Conservation (phyloP, 176 grass and related monocot genomes). For the Phoenix roebelenii region DNA sequence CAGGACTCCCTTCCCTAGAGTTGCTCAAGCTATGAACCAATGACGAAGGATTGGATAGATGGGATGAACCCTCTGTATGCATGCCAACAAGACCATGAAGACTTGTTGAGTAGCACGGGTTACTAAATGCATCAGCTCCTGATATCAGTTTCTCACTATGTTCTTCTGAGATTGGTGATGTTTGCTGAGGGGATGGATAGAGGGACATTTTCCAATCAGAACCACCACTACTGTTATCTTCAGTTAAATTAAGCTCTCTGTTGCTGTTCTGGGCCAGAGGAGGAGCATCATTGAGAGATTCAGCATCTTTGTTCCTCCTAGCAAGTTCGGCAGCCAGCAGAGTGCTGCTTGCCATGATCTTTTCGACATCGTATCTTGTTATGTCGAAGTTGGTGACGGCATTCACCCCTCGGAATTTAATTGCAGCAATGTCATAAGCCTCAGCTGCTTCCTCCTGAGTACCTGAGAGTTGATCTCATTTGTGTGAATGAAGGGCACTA, state of each 20-base stretch:
- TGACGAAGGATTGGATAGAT: conserved; percentile 33
- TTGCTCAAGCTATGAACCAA: conserved; percentile 32
- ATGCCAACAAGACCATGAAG: conserved; percentile 31
- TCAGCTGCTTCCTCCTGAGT: conserved; percentile 92
- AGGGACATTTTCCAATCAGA: conserved; percentile 19
- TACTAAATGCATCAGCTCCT: neutral
- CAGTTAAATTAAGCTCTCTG: neutral
- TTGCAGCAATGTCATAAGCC: conserved; percentile 95
- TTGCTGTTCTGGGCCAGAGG: conserved; percentile 23
- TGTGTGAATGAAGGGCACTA: neutral
- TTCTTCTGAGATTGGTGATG: conserved; percentile 5
- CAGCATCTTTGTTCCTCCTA: conserved; percentile 32
- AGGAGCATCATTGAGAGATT: neutral
- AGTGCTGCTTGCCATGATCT: conserved; percentile 81
- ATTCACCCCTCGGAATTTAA: conserved; percentile 85
- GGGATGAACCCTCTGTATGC: conserved; percentile 11
- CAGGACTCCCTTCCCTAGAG: conserved; percentile 56
- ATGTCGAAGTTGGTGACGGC: conserved; percentile 98
- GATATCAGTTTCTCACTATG: neutral
- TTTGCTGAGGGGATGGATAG: conserved; percentile 6
- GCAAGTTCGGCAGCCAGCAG: conserved; percentile 55
- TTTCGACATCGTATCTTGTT: conserved; percentile 75
- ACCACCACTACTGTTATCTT: conserved; percentile 6
- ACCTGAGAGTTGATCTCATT: conserved; percentile 27
- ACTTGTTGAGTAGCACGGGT: conserved; percentile 28